Evolutionary conservation across 139 green algal species (phyloP), one percentile per base, ranked within the genome.

Genomic region (Volvox reticuliferus): DNA sequence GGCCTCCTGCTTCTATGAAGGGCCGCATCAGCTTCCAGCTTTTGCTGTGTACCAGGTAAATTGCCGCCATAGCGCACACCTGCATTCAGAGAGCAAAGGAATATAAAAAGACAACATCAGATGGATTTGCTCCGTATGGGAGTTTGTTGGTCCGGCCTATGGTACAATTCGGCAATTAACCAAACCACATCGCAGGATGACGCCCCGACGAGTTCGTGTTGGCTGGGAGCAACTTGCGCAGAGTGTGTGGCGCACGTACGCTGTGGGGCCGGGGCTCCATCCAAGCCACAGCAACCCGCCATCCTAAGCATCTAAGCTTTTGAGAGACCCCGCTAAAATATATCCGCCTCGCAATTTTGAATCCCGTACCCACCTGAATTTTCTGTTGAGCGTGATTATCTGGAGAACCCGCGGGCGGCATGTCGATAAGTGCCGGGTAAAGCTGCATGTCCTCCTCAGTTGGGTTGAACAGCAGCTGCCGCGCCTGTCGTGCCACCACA

Each of bases 1-100:
- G 91, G 0, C 93, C 93, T 3, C 91, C 87, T 0, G 82, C 93
- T 90, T 95, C 90, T 0, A 95, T 91, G 91, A 95, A 93, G 0
- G 93, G 91, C 65, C 80, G 77, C 79, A 93, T 35, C 12, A 63
- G 77, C 21, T 67, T 35, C 90, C 92, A 93, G 63, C 33, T 62
- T 16, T 89, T 86, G 83, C 88, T 75, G 86, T 95, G 93, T 20
- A 92, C 87, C 88, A 95, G 87, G 81, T 93, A 95, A 63, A 94
- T n/a, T 20, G 79, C 55, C 0, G 87, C 79, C 24, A 95, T 78
- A 17, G 75, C 71, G 16, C 67, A 65, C 32, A 92, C 92, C 90
- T 93, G 86, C 65, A 28, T 24, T 24, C 65, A 24, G 65, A 28
- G 12, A 26, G 24, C 17, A 69, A 69, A 19, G 19, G 17, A 17